A percentile compares a stretch with the other conserved stretches of the same genome.
Conservation (phyloP, 2,329 filamentous ascomycete genomes). For the Fusarium sp. region DNA sequence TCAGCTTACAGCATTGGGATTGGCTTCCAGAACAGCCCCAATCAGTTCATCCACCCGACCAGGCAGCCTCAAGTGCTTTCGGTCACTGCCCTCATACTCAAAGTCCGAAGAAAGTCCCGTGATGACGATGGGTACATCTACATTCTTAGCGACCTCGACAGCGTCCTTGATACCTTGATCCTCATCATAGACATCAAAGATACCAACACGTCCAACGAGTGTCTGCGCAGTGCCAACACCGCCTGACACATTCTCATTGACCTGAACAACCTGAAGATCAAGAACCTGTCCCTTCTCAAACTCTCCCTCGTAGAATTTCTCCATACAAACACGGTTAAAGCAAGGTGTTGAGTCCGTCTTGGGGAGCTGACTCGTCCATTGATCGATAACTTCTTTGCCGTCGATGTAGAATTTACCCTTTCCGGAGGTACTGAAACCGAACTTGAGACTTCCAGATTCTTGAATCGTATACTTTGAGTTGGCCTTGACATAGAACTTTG, state of each 20-base stretch:
- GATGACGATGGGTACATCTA: conserved; percentile 65
- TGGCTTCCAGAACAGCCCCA: conserved; percentile 63
- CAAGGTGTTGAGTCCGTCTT: conserved; percentile 51
- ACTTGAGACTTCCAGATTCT: conserved; percentile 24
- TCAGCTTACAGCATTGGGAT: conserved; percentile 66
- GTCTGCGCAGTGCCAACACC: conserved; percentile 40
- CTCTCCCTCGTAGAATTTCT: conserved; percentile 25
- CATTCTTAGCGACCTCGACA: conserved; percentile 42
- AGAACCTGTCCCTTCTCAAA: conserved; percentile 11
- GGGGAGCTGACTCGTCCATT: conserved; percentile 48
- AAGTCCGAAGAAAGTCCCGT: conserved; percentile 66
- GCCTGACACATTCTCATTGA: conserved; percentile 36
- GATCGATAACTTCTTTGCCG: conserved; percentile 47
- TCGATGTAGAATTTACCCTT: conserved; percentile 51
- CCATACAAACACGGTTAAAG: conserved; percentile 45
- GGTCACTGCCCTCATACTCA: conserved; percentile 67
- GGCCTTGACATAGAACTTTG: conserved; percentile 31
- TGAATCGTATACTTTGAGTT: conserved; percentile 14
- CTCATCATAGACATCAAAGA: conserved; percentile 35
- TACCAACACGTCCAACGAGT: conserved; percentile 32
- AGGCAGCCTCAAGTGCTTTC: conserved; percentile 76
- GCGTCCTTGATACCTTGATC: conserved; percentile 51
- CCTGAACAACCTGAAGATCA: conserved; percentile 32
- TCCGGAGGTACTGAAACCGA: conserved; percentile 51
- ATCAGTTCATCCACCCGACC: conserved; percentile 67